phyloP scores from a whole-genome alignment of 176 grass and related monocot genomes.

The Carex littledalei region DNA sequence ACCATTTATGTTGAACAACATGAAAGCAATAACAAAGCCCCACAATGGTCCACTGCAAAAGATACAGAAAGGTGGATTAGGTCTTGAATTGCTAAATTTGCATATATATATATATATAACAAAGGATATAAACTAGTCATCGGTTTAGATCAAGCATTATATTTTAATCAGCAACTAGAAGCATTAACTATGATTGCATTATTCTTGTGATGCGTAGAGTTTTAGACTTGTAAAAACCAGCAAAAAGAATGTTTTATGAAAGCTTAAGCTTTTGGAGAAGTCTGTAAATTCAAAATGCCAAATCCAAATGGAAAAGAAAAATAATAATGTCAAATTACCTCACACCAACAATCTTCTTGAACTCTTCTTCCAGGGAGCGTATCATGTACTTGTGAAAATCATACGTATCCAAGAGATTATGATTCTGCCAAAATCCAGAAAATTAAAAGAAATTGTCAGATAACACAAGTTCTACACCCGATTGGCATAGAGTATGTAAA shows the following conservation, averaged over 20 bases:
- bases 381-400: conserved; percentile 98
- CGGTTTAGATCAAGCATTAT: not conserved
- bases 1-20: conserved; percentile 94
- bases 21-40: conserved; percentile 94
- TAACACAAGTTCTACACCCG: not conserved
- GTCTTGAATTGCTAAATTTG: not conserved
- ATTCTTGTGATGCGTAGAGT: not conserved
- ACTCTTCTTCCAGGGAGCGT: conserved; percentile 98
- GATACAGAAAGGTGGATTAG: conserved; percentile 30
- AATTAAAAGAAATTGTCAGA: conserved; percentile 23
- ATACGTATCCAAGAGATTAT: conserved; percentile 65
- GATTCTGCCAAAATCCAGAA: conserved; percentile 54
- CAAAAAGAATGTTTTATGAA: not conserved
- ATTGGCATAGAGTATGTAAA: not conserved
- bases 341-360: conserved; percentile 92
- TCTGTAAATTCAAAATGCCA: not conserved
- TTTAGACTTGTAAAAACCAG: not conserved
- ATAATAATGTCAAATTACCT: conserved; percentile 42
- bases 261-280: not conserved
- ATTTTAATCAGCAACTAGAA: not conserved
- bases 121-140: not conserved
- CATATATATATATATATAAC: not conserved
- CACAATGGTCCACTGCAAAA: conserved; percentile 70
- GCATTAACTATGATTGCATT: not conserved
- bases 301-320: conserved; percentile 9